Conservation (phyloP, 306 rosid species). For the Amphicarpaea edgeworthii region DNA sequence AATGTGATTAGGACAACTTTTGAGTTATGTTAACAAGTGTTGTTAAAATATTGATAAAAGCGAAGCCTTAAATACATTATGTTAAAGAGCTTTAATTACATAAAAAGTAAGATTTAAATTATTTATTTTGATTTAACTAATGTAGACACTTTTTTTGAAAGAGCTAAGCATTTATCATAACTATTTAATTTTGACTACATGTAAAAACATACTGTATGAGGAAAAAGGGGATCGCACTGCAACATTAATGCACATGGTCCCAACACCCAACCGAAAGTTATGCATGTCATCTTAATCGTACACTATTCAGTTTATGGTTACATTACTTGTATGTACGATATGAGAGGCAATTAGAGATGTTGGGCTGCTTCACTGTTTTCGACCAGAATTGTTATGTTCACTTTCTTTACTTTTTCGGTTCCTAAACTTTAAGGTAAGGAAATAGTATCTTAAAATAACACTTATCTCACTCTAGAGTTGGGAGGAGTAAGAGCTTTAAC, state of each 20-base stretch:
- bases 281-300: neutral
- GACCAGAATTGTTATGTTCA: neutral
- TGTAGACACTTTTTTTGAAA: too few relatives aligned
- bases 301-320: conserved; percentile 32
- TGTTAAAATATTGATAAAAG: too few relatives aligned
- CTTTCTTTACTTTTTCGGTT: neutral
- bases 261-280: conserved; percentile 19
- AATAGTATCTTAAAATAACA: neutral
- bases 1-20: too few relatives aligned
- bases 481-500: neutral
- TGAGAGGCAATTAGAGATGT: conserved; percentile 14
- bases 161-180: too few relatives aligned
- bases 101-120: too few relatives aligned
- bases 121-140: too few relatives aligned
- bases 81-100: too few relatives aligned
- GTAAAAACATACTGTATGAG: neutral
- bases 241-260: conserved; percentile 15
- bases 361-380: conserved; percentile 12
- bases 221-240: neutral
- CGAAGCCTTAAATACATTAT: neutral
- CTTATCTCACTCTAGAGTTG: neutral
- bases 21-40: too few relatives aligned
- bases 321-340: neutral
- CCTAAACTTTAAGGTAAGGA: neutral
- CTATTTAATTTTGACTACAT: neutral